Evolutionary conservation across 2,329 filamentous ascomycete species (phyloP), one percentile per base, ranked within the genome.

Genomic region (Hymenoscyphus occultus): DNA sequence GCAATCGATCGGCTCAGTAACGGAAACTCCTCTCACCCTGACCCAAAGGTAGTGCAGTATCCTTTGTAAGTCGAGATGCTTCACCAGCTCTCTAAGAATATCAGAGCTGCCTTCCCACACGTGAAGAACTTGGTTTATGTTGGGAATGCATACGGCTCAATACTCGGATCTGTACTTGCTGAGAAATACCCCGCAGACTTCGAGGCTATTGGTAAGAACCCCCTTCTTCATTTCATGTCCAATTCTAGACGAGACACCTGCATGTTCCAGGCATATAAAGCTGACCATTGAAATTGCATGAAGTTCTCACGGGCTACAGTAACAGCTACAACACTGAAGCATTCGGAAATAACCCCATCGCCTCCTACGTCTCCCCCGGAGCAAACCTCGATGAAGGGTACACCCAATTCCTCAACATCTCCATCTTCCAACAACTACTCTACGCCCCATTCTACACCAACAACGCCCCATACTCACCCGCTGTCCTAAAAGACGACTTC

Each of bases 101-200:
- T 61, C 59, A 39, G 57, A 60, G 13, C 63, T 60, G 13, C 19
- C 19, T n/a, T 39, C 39, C 54, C 31, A 71, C 70, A 19, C 5
- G n/a, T 19, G 60, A 45, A 61, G 14, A 65, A 63, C 2, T 40
- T 71, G 19, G 63, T 70, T n/a, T 56, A 81, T 22, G 86, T 90
- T 70, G 96, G 56, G n/a, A 32, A 58, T 16, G 42, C 42, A 22
- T 48, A 48, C 19, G 42, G 42, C 19, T 48, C 42, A 9, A 48
- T 48, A 6, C 16, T 48, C 19, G 42, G 42, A 48, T 16, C 16
- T 7, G 42, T 14, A 9, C 16, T 48, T 19, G 42, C 42, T 48
- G 42, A 19, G 19, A 16, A 7, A 7, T 19, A 48, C 10, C 7
- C 42, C 6, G 16, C 7, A 48, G 42, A 48, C 16, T 48, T 48